Conservation (phyloP, 2,329 filamentous ascomycete species). For the Mycocentrospora acerina region DNA sequence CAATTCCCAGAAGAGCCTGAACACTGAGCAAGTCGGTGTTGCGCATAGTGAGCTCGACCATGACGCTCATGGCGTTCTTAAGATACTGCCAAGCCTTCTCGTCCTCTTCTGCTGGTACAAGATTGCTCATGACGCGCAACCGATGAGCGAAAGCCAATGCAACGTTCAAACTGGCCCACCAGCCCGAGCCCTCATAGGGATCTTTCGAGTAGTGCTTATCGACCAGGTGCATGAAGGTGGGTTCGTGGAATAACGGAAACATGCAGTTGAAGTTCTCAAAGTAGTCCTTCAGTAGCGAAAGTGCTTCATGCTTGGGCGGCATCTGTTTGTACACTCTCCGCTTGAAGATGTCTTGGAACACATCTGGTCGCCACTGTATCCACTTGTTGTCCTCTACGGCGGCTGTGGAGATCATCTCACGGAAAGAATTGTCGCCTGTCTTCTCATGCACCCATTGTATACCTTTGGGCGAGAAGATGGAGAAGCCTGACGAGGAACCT, state of each 20-base stretch:
- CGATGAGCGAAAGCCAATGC: conserved; percentile 91
- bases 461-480: conserved; percentile 96
- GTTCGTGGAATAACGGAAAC: conserved; percentile 95
- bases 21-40: conserved; percentile 95
- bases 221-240: conserved; percentile 96
- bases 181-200: conserved; percentile 91
- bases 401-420: conserved; percentile 86
- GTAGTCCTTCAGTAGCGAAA: conserved; percentile 87
- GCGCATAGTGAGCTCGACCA: conserved; percentile 90
- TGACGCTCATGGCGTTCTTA: conserved; percentile 93
- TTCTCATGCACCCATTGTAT: conserved; percentile 99
- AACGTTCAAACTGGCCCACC: conserved; percentile 97
- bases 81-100: conserved; percentile 93
- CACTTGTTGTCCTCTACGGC: conserved; percentile 92
- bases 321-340: conserved; percentile 80
- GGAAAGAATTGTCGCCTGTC: conserved; percentile 93
- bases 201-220: conserved; percentile 91
- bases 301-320: conserved; percentile 81
- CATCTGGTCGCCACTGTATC: conserved; percentile 97
- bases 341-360: conserved; percentile 89
- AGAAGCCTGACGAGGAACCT: conserved; percentile 97
- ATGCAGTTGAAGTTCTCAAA: conserved; percentile 99
- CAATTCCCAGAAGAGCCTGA: conserved; percentile 89
- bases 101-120: conserved; percentile 87
- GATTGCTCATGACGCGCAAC: conserved; percentile 90